phyloP scores from a whole-genome alignment of 805 yeast species.

The Metschnikowia hibisci region DNA sequence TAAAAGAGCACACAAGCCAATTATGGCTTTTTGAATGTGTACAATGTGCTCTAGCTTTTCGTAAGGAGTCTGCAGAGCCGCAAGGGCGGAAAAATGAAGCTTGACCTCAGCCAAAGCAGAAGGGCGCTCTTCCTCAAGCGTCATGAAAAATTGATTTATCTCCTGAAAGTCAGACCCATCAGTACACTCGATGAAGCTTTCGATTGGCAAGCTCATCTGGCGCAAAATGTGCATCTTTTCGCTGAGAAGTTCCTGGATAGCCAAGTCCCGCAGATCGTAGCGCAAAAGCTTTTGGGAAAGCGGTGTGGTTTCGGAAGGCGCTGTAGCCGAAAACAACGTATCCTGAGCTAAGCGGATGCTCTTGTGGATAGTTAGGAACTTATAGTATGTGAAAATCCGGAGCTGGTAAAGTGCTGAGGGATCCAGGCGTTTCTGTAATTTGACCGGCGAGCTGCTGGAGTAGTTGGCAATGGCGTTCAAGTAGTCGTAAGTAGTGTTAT shows the following conservation, averaged over 20 bases:
- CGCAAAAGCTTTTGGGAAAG: conserved; percentile 38
- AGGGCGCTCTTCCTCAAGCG: conserved; percentile 8
- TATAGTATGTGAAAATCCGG: conserved; percentile 39
- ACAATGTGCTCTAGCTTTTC: conserved; percentile 30
- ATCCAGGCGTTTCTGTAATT: conserved; percentile 35
- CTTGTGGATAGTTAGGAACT: conserved; percentile 32
- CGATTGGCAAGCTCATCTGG: conserved; percentile 25
- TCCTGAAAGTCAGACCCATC: conserved; percentile 8
- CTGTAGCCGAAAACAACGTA: conserved; percentile 26
- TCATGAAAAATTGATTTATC: conserved; percentile 13
- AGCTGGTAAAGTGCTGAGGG: conserved; percentile 35
- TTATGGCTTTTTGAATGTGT: conserved; percentile 30
- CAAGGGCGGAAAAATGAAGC: conserved; percentile 18
- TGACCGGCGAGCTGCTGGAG: conserved; percentile 29
- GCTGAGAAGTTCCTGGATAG: conserved; percentile 32
- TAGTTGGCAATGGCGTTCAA: conserved; percentile 40
- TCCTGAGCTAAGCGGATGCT: conserved; percentile 33
- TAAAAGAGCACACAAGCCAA: conserved; percentile 16
- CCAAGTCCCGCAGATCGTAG: conserved; percentile 37
- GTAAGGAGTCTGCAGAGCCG: conserved; percentile 27
- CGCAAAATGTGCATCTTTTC: conserved; percentile 30
- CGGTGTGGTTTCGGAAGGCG: conserved; percentile 26
- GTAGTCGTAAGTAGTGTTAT: conserved; percentile 36
- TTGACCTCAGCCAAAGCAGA: conserved; percentile 19
- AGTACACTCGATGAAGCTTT: conserved; percentile 26